These are phyloP conservation scores for Globisporangium solare DNA, from an alignment of 352 stramenopile species.

Conservation along the genomic window DNA sequence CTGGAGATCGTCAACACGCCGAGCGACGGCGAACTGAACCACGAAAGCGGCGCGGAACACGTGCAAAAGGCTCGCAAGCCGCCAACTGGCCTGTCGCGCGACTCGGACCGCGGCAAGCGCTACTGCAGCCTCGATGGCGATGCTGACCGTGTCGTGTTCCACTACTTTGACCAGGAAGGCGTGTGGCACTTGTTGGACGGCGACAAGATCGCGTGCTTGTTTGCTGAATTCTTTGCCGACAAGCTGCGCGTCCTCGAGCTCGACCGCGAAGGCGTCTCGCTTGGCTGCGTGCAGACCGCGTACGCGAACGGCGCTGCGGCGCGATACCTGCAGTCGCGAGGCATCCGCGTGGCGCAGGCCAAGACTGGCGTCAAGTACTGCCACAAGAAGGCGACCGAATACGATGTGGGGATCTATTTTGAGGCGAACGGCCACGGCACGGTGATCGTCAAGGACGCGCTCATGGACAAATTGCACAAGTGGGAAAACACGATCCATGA, in stretches of 20 bases:
- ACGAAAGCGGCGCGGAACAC: slow-evolving; percentile 95
- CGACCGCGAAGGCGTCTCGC: slow-evolving; percentile 73
- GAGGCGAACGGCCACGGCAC: slow-evolving; percentile 99
- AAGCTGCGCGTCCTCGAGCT: slow-evolving; percentile 80
- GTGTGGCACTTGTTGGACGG: slow-evolving; percentile 92
- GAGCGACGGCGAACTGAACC: slow-evolving; percentile 91
- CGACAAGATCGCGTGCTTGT: slow-evolving; percentile 97
- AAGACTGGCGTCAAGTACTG: slow-evolving; percentile 99
- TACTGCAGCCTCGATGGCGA: slow-evolving; percentile 97
- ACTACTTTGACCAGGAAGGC: slow-evolving; percentile 84
- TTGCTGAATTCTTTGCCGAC: slow-evolving; percentile 92
- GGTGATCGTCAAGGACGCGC: slow-evolving; percentile 92
- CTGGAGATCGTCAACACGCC: slow-evolving; percentile 81
- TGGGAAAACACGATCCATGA: slow-evolving; percentile 70
- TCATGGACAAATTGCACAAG: slow-evolving; percentile 84
- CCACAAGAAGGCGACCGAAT: slow-evolving; percentile 92
- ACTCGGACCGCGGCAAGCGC: slow-evolving; percentile 65
- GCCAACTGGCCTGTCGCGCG: slow-evolving; percentile 59
- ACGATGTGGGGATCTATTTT: slow-evolving; percentile 99
- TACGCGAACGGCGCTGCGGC: slow-evolving; percentile 98
- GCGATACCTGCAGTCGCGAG: slow-evolving; percentile 76
- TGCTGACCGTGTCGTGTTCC: slow-evolving; percentile 98
- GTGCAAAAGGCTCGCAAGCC: slow-evolving; percentile 93
- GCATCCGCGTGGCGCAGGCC: slow-evolving; percentile 81
- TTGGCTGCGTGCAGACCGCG: slow-evolving; percentile 98